These are phyloP conservation scores for Podaxis sp. DNA, from an alignment of 768 basidiomycete species.

Conservation along the genomic window DNA sequence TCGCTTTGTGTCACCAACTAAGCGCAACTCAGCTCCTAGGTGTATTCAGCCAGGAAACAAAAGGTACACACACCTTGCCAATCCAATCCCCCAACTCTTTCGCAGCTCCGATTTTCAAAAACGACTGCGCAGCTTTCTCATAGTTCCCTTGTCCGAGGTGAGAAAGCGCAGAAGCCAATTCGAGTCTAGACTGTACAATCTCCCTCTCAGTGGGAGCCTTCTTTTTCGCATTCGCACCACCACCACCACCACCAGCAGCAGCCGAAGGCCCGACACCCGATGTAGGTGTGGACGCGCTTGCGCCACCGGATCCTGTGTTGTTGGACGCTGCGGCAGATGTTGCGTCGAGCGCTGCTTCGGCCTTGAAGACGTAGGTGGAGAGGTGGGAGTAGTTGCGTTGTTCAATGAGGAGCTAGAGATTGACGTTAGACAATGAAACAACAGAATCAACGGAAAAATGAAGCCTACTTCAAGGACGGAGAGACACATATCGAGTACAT, in stretches of 20 bases:
- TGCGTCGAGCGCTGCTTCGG: conserved; percentile 85
- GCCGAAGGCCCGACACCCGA: conserved; percentile 16
- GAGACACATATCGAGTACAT: conserved; percentile 91
- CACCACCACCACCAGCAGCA: conserved; percentile 10
- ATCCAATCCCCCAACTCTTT: conserved; percentile 76
- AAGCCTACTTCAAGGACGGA: conserved; percentile 67
- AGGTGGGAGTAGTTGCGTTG: conserved; percentile 84
- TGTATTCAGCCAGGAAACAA: background rate
- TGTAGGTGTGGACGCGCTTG: conserved; percentile 14
- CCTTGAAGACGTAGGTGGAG: conserved; percentile 91
- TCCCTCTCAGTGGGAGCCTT: conserved; percentile 56
- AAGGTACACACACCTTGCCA: conserved; percentile 47
- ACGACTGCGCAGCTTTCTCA: conserved; percentile 73
- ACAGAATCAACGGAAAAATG: background rate
- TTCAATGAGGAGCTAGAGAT: conserved; percentile 70
- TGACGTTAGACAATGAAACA: background rate
- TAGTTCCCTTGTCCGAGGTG: conserved; percentile 68
- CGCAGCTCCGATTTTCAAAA: conserved; percentile 62
- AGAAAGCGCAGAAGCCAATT: conserved; percentile 76
- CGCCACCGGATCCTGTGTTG: conserved; percentile 12
- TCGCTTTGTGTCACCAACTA: conserved; percentile 78
- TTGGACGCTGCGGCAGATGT: conserved; percentile 28
- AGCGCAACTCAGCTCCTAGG: background rate
- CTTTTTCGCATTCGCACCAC: conserved; percentile 26
- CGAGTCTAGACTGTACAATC: conserved; percentile 71